Base-by-base conservation (phyloP, 108 stramenopile species). In the Skeletonema potamos region DNA sequence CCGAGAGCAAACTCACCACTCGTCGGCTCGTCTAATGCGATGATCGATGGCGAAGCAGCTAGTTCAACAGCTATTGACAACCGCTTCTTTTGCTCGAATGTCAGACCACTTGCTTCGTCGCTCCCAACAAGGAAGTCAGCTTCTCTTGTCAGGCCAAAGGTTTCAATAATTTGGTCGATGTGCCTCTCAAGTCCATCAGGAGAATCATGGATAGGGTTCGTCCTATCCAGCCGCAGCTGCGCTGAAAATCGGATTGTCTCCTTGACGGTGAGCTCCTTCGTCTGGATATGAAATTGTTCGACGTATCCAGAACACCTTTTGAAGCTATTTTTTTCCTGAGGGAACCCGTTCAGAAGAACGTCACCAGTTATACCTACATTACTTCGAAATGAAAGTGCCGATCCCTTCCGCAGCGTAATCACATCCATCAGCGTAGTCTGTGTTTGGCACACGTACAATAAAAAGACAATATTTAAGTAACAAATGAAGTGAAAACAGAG, bases 281-380 rank as follows among this genome's bases (percentile, higher is more conserved):
- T 54, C 72, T 94, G 92, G 5, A 88, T 68, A 74, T 96, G 94
- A 54, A 88, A 84, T 69, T 97, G 96, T 69, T 93, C 91, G 8
- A 91, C 90, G 64, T 94, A 96, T n/a, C 92, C 96, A 10, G 86
- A 84, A 51, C 84, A 81, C 24, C 83, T 56, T 6, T 82, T 65
- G 27, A 87, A 87, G 2, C 74, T 68, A n/a, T 59, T 58, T 29
- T 67, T 39, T 18, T 87, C 84, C 66, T 87, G 85, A 1, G 60
- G 59, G 48, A 61, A 84, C 30, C 87, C 87, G 37, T 85, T 86
- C 4, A 88, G 37, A 2, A 63, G 74, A 46, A 91, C 61, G 9
- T 91, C 85, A 18, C 89, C 89, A 24, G 71, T 48, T 29, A 89
- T 65, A 48, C 80, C 83, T 4, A 84, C 64, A 4, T 55, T 74